Percentiles rank a stretch among this genome's conserved stretches.
Evolutionary conservation across 2,329 filamentous ascomycete genomes (phyloP).

Genomic region (Cadophora sp.): DNA sequence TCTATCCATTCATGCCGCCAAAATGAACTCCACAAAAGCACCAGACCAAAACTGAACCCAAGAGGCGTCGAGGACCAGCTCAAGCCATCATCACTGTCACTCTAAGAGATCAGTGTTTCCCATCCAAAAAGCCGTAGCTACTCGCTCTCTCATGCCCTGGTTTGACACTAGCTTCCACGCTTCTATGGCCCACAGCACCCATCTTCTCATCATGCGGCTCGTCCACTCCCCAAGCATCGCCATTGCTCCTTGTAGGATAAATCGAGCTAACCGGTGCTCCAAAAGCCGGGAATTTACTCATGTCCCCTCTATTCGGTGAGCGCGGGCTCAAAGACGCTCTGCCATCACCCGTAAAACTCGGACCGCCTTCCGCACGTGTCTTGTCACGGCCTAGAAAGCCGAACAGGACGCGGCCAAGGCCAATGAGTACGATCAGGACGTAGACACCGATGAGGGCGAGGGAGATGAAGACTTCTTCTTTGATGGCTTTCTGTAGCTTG

Average conservation of each 20-base stretch:
- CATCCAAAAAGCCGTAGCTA: conserved; percentile 38
- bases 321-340: conserved; percentile 25
- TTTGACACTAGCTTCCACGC: conserved; percentile 32
- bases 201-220: conserved; percentile 33
- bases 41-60: conserved; percentile 1
- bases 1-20: not conserved
- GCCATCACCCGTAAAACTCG: conserved; percentile 38
- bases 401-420: conserved; percentile 69
- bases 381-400: conserved; percentile 67
- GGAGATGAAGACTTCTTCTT: conserved; percentile 82
- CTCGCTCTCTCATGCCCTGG: conserved; percentile 36
- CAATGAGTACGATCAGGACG: conserved; percentile 77
- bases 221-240: conserved; percentile 22
- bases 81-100: conserved; percentile 16
- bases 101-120: conserved; percentile 20
- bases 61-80: conserved; percentile 1
- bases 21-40: conserved; percentile 11
- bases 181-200: conserved; percentile 29
- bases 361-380: conserved; percentile 65
- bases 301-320: conserved; percentile 24
- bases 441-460: conserved; percentile 77
- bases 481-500: conserved; percentile 71
- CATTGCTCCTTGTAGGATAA: conserved; percentile 20
- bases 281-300: conserved; percentile 35
- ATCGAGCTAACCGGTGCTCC: conserved; percentile 32